Evolutionary conservation across 345 rosid genomes (phyloP).

Genomic region (Camelina neglecta): DNA sequence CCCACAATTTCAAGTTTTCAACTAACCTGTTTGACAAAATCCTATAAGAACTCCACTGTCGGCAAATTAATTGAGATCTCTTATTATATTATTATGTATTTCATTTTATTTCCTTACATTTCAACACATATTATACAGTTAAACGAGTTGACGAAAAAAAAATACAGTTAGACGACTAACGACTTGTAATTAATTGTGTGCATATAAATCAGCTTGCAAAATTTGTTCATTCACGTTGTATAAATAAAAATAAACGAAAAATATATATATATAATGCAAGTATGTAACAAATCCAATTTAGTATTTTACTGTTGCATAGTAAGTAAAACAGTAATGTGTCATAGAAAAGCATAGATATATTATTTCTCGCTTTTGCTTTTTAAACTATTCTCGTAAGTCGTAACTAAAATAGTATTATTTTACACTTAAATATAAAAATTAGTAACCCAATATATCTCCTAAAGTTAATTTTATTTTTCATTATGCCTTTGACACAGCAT

Average conservation of each 20-base stretch:
- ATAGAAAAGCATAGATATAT: constrained; percentile 7
- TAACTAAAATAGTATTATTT: neutral
- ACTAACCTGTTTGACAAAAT: constrained; percentile 36
- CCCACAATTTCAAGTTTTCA: constrained; percentile 15
- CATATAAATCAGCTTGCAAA: too few species aligned
- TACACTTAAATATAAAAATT: neutral
- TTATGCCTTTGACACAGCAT: neutral
- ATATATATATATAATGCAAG: too few species aligned
- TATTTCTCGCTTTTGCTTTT: neutral
- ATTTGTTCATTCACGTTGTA: neutral
- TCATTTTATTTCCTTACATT: neutral
- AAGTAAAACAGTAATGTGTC: constrained; percentile 29
- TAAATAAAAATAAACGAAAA: too few species aligned
- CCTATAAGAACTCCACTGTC: constrained; percentile 21
- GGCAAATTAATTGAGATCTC: constrained; percentile 24
- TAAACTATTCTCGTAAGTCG: neutral
- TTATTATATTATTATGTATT: neutral
- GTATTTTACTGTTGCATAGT: constrained; percentile 28
- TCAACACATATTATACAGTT: neutral
- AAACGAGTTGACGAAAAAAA: too few species aligned
- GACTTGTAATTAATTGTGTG: neutral
- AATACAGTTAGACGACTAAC: too few species aligned
- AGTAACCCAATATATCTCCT: neutral
- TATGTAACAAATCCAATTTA: neutral
- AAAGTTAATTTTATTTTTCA: neutral